Evolutionary conservation across 148 eudicot genomes (phyloP).

Genomic region (Chenopodium quinoa): DNA sequence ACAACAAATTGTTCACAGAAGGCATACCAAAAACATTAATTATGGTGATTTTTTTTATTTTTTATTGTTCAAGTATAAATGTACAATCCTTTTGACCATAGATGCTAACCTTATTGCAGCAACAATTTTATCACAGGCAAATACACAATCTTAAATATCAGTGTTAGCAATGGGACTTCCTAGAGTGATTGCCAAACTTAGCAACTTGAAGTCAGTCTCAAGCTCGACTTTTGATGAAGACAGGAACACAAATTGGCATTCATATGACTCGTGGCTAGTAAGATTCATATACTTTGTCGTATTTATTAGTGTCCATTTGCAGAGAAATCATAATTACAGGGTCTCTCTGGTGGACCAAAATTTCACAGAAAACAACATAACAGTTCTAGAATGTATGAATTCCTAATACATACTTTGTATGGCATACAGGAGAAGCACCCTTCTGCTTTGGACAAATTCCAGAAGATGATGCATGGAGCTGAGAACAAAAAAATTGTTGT

Average conservation of each 20-base stretch:
- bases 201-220: constrained; percentile 27
- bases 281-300: constrained; percentile 13
- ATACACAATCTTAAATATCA: background rate
- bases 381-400: background rate
- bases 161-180: constrained; percentile 29
- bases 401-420: constrained; percentile 4
- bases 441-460: constrained; percentile 43
- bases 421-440: constrained; percentile 44
- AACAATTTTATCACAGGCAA: constrained; percentile 15
- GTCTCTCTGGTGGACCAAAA: background rate
- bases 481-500: constrained; percentile 41
- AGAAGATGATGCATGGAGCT: constrained; percentile 37
- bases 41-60: background rate
- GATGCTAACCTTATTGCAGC: background rate
- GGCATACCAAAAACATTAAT: background rate
- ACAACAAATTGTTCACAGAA: background rate
- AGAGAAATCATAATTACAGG: background rate
- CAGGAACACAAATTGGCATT: constrained; percentile 20
- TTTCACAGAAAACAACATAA: background rate
- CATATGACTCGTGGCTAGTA: constrained; percentile 33
- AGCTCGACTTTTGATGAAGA: constrained; percentile 29
- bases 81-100: background rate
- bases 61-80: background rate
- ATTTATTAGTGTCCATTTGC: background rate
- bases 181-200: constrained; percentile 30